Conservation (phyloP, 176 grass and related monocot genomes). For the Eremochloa ophiuroides region DNA sequence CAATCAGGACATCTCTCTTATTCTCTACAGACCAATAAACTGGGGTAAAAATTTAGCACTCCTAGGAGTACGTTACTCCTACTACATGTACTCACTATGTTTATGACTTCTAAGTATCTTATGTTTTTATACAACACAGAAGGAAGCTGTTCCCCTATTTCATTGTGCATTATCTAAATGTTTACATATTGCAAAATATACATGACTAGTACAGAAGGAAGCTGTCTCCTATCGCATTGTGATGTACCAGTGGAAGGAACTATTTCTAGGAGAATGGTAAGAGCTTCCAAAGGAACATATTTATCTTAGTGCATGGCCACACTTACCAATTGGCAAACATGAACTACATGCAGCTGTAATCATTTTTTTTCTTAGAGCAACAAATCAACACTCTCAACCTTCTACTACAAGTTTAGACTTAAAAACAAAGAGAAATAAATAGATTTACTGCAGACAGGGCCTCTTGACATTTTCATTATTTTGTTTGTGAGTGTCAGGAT, state of each 20-base stretch:
- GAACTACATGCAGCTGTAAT: background rate
- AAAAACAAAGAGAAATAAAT: background rate
- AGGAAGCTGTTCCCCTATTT: background rate
- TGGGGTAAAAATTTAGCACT: background rate
- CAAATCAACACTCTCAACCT: background rate
- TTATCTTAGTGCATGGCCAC: background rate
- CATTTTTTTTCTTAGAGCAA: background rate
- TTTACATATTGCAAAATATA: background rate
- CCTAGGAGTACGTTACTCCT: background rate
- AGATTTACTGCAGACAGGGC: background rate
- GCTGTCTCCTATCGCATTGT: no score
- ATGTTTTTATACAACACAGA: background rate
- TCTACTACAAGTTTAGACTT: background rate
- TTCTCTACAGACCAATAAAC: background rate
- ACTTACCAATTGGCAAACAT: background rate
- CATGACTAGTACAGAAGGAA: background rate
- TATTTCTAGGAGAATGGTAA: conserved; percentile 3
- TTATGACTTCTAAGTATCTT: background rate
- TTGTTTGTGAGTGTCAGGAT: background rate
- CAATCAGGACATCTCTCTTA: no score
- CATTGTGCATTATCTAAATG: background rate
- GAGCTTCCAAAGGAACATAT: background rate
- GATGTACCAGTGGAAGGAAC: background rate
- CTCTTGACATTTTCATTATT: background rate
- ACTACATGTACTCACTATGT: background rate